A percentile compares a stretch with the other conserved stretches of the same genome.
Conservation (phyloP, 2,329 filamentous ascomycete species). For the Trichoderma brevicompactum region DNA sequence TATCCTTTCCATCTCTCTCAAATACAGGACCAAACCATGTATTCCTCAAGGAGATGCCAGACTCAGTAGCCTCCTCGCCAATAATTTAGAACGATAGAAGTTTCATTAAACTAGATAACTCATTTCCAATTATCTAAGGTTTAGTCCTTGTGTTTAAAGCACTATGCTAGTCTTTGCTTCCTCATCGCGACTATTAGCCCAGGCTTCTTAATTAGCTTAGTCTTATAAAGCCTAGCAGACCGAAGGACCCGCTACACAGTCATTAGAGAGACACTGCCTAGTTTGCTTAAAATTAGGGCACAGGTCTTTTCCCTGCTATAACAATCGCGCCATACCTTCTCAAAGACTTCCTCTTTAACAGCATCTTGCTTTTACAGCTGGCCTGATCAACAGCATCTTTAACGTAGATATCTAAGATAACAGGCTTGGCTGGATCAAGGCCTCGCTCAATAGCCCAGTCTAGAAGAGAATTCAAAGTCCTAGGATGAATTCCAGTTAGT, state of each 20-base stretch:
- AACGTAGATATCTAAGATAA: too few relatives aligned
- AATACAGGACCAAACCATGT: constrained; percentile 24
- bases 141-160: constrained; percentile 28
- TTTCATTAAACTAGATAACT: constrained; percentile 33
- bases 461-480: constrained; percentile 47
- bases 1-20: constrained; percentile 30
- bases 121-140: constrained; percentile 33
- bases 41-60: not conserved
- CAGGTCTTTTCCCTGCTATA: constrained; percentile 27
- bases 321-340: constrained; percentile 21
- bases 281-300: constrained; percentile 29
- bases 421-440: not conserved
- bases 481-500: not conserved
- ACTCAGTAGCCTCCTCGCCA: constrained; percentile 28
- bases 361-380: not conserved
- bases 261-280: constrained; percentile 23
- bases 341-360: not conserved
- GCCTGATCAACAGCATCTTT: not conserved
- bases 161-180: constrained; percentile 24
- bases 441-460: not conserved
- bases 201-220: constrained; percentile 32
- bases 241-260: constrained; percentile 28
- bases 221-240: constrained; percentile 27
- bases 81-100: constrained; percentile 32
- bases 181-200: constrained; percentile 31